Conservation (phyloP, 192 early-diverging fungal species). For the Obelidium mucronatum region DNA sequence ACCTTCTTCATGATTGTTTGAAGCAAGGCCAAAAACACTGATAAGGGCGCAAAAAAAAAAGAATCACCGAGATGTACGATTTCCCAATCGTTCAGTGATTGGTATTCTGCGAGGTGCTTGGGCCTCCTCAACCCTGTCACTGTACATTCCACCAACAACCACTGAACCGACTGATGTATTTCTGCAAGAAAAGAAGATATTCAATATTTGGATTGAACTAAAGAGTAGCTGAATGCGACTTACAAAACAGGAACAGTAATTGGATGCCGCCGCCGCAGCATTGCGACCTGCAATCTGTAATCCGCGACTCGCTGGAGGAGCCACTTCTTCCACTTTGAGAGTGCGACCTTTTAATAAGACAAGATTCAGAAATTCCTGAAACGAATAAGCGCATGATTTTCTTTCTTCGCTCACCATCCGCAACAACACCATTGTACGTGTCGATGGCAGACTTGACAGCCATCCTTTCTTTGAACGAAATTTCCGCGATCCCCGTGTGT, state of each 20-base stretch:
- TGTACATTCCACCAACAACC: conserved; percentile 31
- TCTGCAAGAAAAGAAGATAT: not conserved
- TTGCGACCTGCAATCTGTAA: conserved; percentile 23
- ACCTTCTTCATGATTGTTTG: too few species aligned
- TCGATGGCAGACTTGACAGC: conserved; percentile 28
- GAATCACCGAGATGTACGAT: not conserved
- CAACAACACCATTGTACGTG: conserved; percentile 34
- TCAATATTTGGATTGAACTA: not conserved
- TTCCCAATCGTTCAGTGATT: conserved; percentile 24
- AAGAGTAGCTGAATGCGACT: not conserved
- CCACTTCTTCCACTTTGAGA: conserved; percentile 25
- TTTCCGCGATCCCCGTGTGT: conserved; percentile 19
- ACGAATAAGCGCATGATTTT: not conserved
- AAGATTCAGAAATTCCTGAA: not conserved
- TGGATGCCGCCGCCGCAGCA: not conserved
- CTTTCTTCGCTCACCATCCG: conserved; percentile 33
- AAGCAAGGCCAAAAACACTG: not conserved
- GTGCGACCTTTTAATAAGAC: conserved; percentile 15
- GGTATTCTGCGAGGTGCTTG: not conserved
- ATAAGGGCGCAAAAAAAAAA: not conserved
- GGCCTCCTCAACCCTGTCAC: not conserved
- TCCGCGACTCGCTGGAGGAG: not conserved
- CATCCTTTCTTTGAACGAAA: conserved; percentile 26
- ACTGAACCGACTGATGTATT: conserved; percentile 26
- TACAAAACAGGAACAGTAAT: conserved; percentile 20